Percentiles rank a stretch among this genome's conserved stretches.
These are phyloP conservation scores for Eremothecium gossypii DNA, from an alignment of 1,139 yeast genomes.

Conservation along the genomic window DNA sequence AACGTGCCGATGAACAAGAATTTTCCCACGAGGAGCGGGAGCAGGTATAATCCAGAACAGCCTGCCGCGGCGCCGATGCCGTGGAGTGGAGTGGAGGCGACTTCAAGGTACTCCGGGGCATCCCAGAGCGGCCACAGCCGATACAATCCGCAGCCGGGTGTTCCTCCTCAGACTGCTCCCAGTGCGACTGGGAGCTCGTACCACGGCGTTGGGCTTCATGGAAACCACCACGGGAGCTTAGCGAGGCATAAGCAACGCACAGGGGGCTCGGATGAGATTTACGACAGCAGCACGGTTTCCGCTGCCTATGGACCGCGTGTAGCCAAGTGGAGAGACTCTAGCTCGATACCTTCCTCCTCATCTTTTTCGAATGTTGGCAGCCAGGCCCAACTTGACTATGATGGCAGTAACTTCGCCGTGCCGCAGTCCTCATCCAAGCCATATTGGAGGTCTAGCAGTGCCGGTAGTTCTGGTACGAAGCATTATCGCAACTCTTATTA, in stretches of 20 bases:
- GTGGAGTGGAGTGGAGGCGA: not conserved
- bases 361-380: not conserved
- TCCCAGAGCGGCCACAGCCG: constrained; percentile 6
- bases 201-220: constrained; percentile 5
- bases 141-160: constrained; percentile 9
- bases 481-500: constrained; percentile 1
- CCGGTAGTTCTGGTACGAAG: not conserved
- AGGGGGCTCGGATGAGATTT: constrained; percentile 9
- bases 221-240: not conserved
- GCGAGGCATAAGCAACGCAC: constrained; percentile 16
- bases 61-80: constrained; percentile 1
- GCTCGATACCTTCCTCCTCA: not conserved
- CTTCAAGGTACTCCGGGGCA: constrained; percentile 2
- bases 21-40: constrained; percentile 8
- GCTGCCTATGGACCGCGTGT: constrained; percentile 3
- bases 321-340: constrained; percentile 7
- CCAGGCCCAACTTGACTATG: constrained; percentile 2
- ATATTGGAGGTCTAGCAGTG: constrained; percentile 2
- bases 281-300: constrained; percentile 3
- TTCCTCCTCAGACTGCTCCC: constrained; percentile 2
- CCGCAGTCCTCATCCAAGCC: not conserved
- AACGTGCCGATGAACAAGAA: constrained; percentile 11
- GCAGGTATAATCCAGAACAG: constrained; percentile 18
- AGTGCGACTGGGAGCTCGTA: constrained; percentile 1
- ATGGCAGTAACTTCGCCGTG: not conserved